Conservation (phyloP, 495 filamentous ascomycete species). For the Lepraria neglecta region DNA sequence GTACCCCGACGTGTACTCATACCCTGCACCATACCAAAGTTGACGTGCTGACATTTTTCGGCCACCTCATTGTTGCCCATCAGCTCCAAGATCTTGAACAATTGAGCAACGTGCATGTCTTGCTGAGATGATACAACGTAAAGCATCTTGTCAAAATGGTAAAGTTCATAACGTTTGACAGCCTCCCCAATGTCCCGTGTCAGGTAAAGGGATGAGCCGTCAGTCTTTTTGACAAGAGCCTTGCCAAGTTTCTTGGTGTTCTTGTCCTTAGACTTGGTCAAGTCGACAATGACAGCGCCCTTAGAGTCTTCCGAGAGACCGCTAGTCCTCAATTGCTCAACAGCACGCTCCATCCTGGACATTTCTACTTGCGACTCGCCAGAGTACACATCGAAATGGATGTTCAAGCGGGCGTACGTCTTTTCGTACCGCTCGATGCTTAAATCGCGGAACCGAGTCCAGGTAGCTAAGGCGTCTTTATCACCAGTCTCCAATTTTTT, state of each 20-base stretch:
- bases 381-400: constrained; percentile 87
- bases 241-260: constrained; percentile 60
- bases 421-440: constrained; percentile 80
- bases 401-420: constrained; percentile 80
- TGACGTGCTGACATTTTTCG: constrained; percentile 60
- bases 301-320: constrained; percentile 75
- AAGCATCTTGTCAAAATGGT: constrained; percentile 69
- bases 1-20: constrained; percentile 66
- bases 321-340: constrained; percentile 58
- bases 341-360: constrained; percentile 69
- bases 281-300: constrained; percentile 83
- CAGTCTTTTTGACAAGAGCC: constrained; percentile 60
- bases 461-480: constrained; percentile 65
- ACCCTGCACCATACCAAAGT: constrained; percentile 66
- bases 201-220: constrained; percentile 63
- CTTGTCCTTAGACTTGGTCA: constrained; percentile 63
- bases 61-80: constrained; percentile 60
- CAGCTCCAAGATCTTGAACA: constrained; percentile 64
- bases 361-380: constrained; percentile 88
- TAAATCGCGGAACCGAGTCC: constrained; percentile 83
- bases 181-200: constrained; percentile 68
- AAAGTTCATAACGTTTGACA: constrained; percentile 54
- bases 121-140: constrained; percentile 68
- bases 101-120: constrained; percentile 63
- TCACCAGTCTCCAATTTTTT: constrained; percentile 85